These are phyloP conservation scores for Fragilaria crotonensis DNA, from an alignment of 108 stramenopile species.

Conservation along the genomic window DNA sequence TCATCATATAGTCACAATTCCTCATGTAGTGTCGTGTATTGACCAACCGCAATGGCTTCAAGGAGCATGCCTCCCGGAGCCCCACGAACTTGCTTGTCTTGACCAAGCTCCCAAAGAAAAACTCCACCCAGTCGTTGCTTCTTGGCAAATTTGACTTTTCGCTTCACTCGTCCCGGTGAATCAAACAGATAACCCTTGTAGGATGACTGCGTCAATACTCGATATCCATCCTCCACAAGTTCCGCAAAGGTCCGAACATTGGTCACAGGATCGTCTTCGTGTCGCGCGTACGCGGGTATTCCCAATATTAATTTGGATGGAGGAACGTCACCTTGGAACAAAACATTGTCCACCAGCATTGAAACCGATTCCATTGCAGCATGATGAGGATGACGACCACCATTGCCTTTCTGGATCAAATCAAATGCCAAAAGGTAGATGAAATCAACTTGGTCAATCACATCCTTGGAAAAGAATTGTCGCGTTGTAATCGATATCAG, in stretches of 20 bases:
- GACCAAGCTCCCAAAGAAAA: constrained; percentile 75
- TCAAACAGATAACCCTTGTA: constrained; percentile 47
- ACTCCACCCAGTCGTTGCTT: constrained; percentile 36
- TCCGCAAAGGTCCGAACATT: constrained; percentile 59
- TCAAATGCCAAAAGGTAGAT: constrained; percentile 72
- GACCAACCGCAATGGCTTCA: constrained; percentile 9
- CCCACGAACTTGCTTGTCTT: constrained; percentile 41
- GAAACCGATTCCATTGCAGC: neutral
- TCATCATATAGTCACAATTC: too few relatives aligned
- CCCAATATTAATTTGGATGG: constrained; percentile 51
- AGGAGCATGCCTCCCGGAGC: constrained; percentile 30
- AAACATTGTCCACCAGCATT: constrained; percentile 5
- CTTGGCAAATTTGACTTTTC: constrained; percentile 43
- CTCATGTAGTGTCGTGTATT: too few relatives aligned
- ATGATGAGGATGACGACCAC: neutral
- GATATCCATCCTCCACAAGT: constrained; percentile 34
- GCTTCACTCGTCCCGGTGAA: constrained; percentile 29
- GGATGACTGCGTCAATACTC: constrained; percentile 9
- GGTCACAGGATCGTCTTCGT: constrained; percentile 20
- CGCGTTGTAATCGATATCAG: constrained; percentile 5
- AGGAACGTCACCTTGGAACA: constrained; percentile 9
- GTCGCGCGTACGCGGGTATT: constrained; percentile 62
- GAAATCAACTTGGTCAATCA: constrained; percentile 38
- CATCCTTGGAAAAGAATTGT: neutral
- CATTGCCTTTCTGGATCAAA: constrained; percentile 18